Evolutionary conservation across 139 green algal genomes (phyloP), one percentile per base, ranked within the genome.

Genomic region (Chlorella sp.): DNA sequence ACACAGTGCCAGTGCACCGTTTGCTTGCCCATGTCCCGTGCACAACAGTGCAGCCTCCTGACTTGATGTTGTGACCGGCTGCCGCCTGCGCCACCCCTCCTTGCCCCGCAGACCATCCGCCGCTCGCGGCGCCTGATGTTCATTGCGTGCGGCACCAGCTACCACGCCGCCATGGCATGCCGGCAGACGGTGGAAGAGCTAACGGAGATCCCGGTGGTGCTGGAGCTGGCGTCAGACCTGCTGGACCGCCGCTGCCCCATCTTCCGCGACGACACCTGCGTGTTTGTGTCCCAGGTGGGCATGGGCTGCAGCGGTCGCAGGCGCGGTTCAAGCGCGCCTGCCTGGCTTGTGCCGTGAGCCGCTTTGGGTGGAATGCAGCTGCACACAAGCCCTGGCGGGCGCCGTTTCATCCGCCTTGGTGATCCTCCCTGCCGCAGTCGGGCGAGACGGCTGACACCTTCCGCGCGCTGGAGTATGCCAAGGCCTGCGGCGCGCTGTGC

Each of bases 41-140:
- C 3, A 3, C 62, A 73, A 20, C 67, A 47, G 1, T 18, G 4
- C 44, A 51, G 9, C 51, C 13, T 21, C 13, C 51, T 15, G 3
- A 15, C 51, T 23, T 60, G 51, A 20, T 60, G 51, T 3, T 9
- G 12, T 60, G 9, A 60, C 12, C 51, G 11, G 4, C 75, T 60
- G 32, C 47, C 1, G 41, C 70, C 32, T 25, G 18, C 32, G 12
- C 71, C 23, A 0, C 9, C 57, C 32, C 2, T 56, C 84, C 91
- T 55, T 80, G 86, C 87, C 68, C 64, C 90, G 28, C 41, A 81
- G 51, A 95, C 89, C 74, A 99, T 99, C 79, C 85, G 89, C 15
- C 88, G 92, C 57, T 92, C 86, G 71, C 89, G 97, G 1, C 91
- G 97, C 44, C 91, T 99, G 70, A 94, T 99, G 74, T 96, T 99